Evolutionary conservation across 2,329 filamentous ascomycete genomes (phyloP), one percentile per base, ranked within the genome.

Genomic region (Colletotrichum echinochloae): DNA sequence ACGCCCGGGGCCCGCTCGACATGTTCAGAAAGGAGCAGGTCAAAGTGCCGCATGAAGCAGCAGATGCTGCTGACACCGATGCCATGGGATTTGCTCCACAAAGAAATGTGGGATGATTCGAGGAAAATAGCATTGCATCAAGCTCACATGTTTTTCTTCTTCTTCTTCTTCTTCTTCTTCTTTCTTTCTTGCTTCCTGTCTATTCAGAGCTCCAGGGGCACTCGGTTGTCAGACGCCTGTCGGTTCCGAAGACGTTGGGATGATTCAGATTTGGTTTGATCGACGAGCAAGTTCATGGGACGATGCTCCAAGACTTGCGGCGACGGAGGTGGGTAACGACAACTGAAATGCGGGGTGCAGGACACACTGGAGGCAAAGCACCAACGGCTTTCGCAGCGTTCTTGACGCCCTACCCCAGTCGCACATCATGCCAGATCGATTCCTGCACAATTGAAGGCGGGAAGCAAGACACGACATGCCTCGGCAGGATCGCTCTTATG

Each of bases 241-340:
- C 48, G 44, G 67, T 67, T 57, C 67, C 67, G 64, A 70, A 62
- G 57, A 70, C 57, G 49, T 62, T 59, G 64, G 51, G 67, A 67
- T 67, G 64, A 70, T 70, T 70, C 67, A 70, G 67, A 70, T 63
- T 52, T 23, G 37, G 67, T 70, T 70, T 70, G 67, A 70, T 67
- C 67, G 64, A 37, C 67, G 33, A 61, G 39, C 41, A 52, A 14
- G 37, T 57, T 52, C 30, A 67, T 54, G 57, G 67, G 64, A 67
- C 37, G 35, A 54, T 52, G 49, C 41, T 26, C n/a, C 26, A 52
- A 59, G 51, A 70, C 66, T 54, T 41, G 63, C 46, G 44, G 61
- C 52, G 44, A 63, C 46, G 39, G 14, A 44, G 49, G 28, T 46
- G n/a, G 37, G 63, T 52, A 41, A 65, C 60, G 37, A 61, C 37